Conservation (phyloP, 2,329 filamentous ascomycete species). For the Xylariales sp. region DNA sequence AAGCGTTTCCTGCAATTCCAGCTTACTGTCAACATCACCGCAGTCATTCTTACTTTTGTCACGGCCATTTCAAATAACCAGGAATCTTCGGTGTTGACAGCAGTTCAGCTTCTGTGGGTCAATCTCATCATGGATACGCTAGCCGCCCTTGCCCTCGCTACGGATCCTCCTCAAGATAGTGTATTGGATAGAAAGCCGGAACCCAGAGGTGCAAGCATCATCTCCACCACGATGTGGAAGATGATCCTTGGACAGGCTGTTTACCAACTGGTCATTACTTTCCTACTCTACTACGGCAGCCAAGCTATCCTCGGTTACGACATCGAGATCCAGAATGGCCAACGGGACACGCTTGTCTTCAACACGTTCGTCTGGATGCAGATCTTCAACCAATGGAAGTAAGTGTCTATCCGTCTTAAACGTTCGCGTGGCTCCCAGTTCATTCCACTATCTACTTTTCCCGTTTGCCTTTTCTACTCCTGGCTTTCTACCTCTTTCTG, state of each 20-base stretch:
- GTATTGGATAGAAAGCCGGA: slow-evolving; percentile 73
- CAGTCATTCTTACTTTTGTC: slow-evolving; percentile 81
- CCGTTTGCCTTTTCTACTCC: no score
- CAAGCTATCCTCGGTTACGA: slow-evolving; percentile 49
- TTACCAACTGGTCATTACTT: slow-evolving; percentile 77
- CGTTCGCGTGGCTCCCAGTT: no score
- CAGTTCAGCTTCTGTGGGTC: slow-evolving; percentile 91
- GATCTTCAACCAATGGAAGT: slow-evolving; percentile 97
- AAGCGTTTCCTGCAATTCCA: slow-evolving; percentile 75
- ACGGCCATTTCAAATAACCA: slow-evolving; percentile 69
- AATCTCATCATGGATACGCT: slow-evolving; percentile 98
- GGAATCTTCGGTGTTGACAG: slow-evolving; percentile 73
- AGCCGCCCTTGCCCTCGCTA: slow-evolving; percentile 81
- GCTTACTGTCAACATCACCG: slow-evolving; percentile 87
- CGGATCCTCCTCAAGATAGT: slow-evolving; percentile 79
- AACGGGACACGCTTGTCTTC: slow-evolving; percentile 81
- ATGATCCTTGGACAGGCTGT: slow-evolving; percentile 94
- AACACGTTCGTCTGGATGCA: slow-evolving; percentile 99
- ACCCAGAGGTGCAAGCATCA: slow-evolving; percentile 54
- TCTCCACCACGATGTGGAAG: slow-evolving; percentile 96
- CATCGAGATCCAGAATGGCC: slow-evolving; percentile 29
- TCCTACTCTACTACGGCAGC: slow-evolving; percentile 77
- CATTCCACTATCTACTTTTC: no score
- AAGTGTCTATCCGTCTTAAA: no score
- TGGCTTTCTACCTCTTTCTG: not conserved